These are phyloP conservation scores for Colletotrichum theobromicola DNA, from an alignment of 2,329 filamentous ascomycete species.

Conservation along the genomic window DNA sequence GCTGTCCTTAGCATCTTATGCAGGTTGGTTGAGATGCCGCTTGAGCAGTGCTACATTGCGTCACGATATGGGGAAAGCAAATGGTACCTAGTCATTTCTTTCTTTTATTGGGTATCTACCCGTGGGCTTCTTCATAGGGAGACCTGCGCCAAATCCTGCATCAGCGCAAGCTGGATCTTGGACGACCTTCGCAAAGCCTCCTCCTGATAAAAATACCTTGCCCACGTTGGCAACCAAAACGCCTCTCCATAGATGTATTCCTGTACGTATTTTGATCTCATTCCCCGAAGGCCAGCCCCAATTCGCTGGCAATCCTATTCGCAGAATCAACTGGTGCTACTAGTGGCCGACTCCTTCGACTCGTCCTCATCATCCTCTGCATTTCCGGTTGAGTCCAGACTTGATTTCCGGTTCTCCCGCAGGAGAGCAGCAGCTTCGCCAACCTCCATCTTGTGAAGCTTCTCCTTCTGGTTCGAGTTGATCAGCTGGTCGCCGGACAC, in stretches of 20 bases:
- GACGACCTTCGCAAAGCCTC: neutral
- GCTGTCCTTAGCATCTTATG: neutral
- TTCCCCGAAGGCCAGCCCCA: neutral
- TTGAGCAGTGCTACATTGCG: neutral
- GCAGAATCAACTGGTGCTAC: constrained; percentile 5
- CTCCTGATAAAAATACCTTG: neutral
- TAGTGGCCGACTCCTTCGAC: constrained; percentile 16
- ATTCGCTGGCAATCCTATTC: neutral
- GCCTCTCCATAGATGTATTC: neutral
- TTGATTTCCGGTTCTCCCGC: constrained; percentile 28
- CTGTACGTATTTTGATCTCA: neutral
- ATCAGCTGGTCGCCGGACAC: constrained; percentile 43
- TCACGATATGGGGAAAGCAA: neutral
- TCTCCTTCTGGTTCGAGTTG: constrained; percentile 55
- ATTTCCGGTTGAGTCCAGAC: constrained; percentile 31
- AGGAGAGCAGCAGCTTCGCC: constrained; percentile 60
- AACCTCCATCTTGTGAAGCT: constrained; percentile 65
- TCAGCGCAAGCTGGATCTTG: neutral
- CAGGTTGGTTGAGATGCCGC: neutral
- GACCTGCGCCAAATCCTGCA: neutral
- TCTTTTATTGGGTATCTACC: constrained; percentile 18
- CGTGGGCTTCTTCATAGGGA: neutral
- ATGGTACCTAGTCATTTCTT: neutral
- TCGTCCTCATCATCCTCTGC: constrained; percentile 41
- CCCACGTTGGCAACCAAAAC: constrained; percentile 2